Evolutionary conservation across 1,139 yeast genomes (phyloP), one percentile per base, ranked within the genome.

Genomic region (Lipomyces yarrowii): DNA sequence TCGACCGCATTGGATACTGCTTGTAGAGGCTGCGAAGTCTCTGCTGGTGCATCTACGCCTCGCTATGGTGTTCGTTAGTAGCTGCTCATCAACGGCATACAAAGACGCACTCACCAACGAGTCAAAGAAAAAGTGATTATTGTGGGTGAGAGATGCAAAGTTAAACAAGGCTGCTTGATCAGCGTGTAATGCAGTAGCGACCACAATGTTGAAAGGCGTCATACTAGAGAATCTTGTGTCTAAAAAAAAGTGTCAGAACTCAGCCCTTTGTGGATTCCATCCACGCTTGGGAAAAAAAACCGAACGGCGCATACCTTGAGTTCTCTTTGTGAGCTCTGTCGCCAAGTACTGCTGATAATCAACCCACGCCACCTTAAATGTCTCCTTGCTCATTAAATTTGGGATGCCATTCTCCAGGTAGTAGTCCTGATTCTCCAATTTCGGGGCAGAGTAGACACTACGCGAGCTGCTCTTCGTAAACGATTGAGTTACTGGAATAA

Each of bases 121-220:
- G 46, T 62, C 87, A 76, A 92, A 87, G 73, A 90, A 91, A 67
- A 94, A 83, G 79, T 94, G 99, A 80, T 94, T 94, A 80, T 92
- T 93, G 79, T 90, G 96, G 1, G 93, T 88, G 77, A 90, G 97
- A 3, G 97, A 90, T 13, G 99, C 98, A 75, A 83, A 86, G 79
- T 92, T 96, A 82, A 89, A 93, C 15, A 89, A 80, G 67, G 86
- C 86, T 55, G 93, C 89, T 73, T 86, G 86, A 55, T 87, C 86
- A 46, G 90, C 83, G 72, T 86, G 86, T 73, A 86, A 85, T 8
- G 96, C 90, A 0, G 96, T 87, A 73, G 87, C 84, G 68, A 90
- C 81, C 71, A 91, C 78, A 69, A 92, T 87, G 70, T 90, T 91
- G 76, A 89, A 87, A 2, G 98, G 96, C 26, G 84, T 81, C 75